Conservation (phyloP, 345 rosid species). For the Citrus inodora region DNA sequence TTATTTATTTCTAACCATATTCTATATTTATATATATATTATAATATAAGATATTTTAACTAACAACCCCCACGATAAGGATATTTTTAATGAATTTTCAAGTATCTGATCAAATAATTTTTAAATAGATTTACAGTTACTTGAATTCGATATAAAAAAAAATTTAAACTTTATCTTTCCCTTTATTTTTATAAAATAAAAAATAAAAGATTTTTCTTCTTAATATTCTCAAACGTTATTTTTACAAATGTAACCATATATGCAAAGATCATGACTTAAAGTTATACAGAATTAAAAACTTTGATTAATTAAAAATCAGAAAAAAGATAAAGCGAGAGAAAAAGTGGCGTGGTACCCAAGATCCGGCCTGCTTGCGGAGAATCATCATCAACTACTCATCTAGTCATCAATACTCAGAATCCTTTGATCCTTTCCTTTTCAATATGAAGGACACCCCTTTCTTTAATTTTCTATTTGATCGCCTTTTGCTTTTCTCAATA, state of each 20-base stretch:
- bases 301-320: neutral
- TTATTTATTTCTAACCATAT: too few species aligned
- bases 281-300: neutral
- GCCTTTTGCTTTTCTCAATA: slow-evolving; percentile 42
- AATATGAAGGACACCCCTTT: slow-evolving; percentile 13
- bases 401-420: neutral
- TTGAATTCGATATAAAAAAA: too few species aligned
- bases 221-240: neutral
- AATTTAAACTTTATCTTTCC: too few species aligned
- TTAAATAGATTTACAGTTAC: too few species aligned
- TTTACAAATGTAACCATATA: too few species aligned
- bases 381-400: neutral
- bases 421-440: slow-evolving; percentile 14
- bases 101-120: too few species aligned
- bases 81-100: too few species aligned
- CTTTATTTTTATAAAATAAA: too few species aligned
- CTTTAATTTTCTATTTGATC: neutral
- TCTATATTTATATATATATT: too few species aligned
- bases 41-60: too few species aligned
- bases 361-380: slow-evolving; percentile 1
- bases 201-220: neutral
- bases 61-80: too few species aligned
- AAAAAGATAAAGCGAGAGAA: neutral
- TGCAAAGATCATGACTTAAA: too few species aligned
- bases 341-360: slow-evolving; percentile 21